phyloP scores from a whole-genome alignment of 2,329 filamentous ascomycete genomes.

The Metarhizium rileyi region DNA sequence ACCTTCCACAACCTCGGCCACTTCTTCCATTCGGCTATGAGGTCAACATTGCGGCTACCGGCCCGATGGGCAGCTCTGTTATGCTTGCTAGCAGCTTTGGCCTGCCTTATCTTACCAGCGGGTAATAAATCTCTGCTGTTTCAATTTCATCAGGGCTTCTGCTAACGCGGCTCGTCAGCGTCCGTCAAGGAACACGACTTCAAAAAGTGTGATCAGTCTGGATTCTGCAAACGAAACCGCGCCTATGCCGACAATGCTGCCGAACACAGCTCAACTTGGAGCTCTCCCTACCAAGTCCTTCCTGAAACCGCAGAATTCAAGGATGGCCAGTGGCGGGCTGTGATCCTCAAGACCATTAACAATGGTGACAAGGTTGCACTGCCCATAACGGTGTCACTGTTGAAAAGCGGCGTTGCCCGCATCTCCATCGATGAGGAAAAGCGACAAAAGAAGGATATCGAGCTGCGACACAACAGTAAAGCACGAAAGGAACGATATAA shows the following conservation, averaged over 20 bases:
- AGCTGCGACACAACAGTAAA: slow-evolving; percentile 73
- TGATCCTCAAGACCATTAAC: slow-evolving; percentile 70
- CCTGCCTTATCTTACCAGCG: slow-evolving; percentile 52
- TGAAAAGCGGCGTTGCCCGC: slow-evolving; percentile 79
- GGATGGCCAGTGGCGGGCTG: slow-evolving; percentile 69
- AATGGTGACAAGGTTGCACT: slow-evolving; percentile 60
- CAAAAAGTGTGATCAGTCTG: slow-evolving; percentile 91
- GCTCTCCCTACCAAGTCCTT: slow-evolving; percentile 70
- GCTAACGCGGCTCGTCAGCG: slow-evolving; percentile 36
- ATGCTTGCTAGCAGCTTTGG: slow-evolving; percentile 47
- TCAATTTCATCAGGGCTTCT: background rate
- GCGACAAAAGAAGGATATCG: slow-evolving; percentile 79
- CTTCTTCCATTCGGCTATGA: slow-evolving; percentile 33
- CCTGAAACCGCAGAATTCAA: slow-evolving; percentile 64
- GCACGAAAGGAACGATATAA: slow-evolving; percentile 90
- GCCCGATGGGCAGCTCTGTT: slow-evolving; percentile 56
- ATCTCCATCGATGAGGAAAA: slow-evolving; percentile 88
- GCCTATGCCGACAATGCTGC: slow-evolving; percentile 72
- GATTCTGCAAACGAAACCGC: slow-evolving; percentile 94
- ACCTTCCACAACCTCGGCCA: slow-evolving; percentile 1
- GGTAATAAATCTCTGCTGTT: slow-evolving; percentile 36
- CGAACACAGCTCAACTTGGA: slow-evolving; percentile 57
- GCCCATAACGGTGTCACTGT: slow-evolving; percentile 78
- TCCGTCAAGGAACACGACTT: slow-evolving; percentile 93
- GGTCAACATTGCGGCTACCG: slow-evolving; percentile 39